Evolutionary conservation across 345 rosid genomes (phyloP).

Genomic region (Hibiscus syriacus): DNA sequence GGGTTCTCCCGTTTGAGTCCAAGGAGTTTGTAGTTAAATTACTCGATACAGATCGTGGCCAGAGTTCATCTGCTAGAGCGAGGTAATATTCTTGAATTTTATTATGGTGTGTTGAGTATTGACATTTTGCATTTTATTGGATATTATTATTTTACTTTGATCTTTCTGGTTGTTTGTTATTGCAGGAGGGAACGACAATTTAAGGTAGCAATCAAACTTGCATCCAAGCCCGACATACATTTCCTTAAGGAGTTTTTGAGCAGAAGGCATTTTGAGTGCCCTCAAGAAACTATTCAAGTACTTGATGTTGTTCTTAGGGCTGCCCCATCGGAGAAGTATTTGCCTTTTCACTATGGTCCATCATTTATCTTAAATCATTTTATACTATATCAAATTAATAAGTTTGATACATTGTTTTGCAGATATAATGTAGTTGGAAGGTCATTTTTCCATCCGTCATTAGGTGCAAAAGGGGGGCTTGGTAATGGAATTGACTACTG

Average conservation of each 20-base stretch:
- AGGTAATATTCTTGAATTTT: slow-evolving; percentile 15
- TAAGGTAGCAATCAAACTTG: slow-evolving; percentile 42
- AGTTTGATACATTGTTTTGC: neutral
- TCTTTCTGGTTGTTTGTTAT: neutral
- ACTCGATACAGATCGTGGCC: slow-evolving; percentile 12
- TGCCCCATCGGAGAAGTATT: slow-evolving; percentile 34
- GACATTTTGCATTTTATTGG: neutral
- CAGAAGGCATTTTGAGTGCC: slow-evolving; percentile 34
- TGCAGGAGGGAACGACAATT: slow-evolving; percentile 50
- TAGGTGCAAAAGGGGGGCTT: slow-evolving; percentile 40
- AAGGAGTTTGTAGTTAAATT: slow-evolving; percentile 49
- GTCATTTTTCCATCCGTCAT: slow-evolving; percentile 32
- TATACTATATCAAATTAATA: neutral
- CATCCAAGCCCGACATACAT: slow-evolving; percentile 34
- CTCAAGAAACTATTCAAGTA: slow-evolving; percentile 56
- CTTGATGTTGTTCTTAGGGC: slow-evolving; percentile 63
- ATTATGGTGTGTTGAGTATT: neutral
- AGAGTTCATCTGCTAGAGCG: slow-evolving; percentile 12
- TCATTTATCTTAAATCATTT: neutral
- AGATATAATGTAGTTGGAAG: slow-evolving; percentile 61
- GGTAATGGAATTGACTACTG: slow-evolving; percentile 60
- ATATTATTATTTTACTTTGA: neutral
- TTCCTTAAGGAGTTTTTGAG: slow-evolving; percentile 37
- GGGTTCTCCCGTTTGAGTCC: slow-evolving; percentile 49
- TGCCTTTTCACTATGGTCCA: neutral